phyloP scores from a whole-genome alignment of 2,329 filamentous ascomycete genomes.

The Aspergillus costaricaensis region DNA sequence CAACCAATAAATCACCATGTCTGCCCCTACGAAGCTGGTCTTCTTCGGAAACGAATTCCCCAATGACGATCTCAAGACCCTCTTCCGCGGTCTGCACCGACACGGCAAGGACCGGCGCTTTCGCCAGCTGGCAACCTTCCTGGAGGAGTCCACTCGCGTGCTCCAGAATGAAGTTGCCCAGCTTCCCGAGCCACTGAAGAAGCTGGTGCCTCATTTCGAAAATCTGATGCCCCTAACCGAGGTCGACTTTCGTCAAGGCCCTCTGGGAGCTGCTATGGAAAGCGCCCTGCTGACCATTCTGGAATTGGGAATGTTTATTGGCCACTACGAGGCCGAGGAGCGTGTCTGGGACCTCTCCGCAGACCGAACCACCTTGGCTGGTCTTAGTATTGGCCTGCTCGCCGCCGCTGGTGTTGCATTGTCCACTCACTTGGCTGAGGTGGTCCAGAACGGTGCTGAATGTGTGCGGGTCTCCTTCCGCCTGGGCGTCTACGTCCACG shows the following conservation, averaged over 20 bases:
- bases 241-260: no score
- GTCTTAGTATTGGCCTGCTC: no score
- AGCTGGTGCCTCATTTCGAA: no score
- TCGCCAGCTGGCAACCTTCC: slow-evolving; percentile 43
- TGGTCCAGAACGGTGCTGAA: slow-evolving; percentile 47
- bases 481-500: slow-evolving; percentile 47
- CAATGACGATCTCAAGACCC: slow-evolving; percentile 44
- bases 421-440: slow-evolving; percentile 41
- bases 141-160: slow-evolving; percentile 43
- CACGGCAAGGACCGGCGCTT: slow-evolving; percentile 45
- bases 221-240: no score
- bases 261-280: no score
- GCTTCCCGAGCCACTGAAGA: slow-evolving; percentile 11
- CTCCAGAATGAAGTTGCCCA: slow-evolving; percentile 43
- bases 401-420: slow-evolving; percentile 37
- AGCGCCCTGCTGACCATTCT: no score
- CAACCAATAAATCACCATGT: background rate
- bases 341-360: no score
- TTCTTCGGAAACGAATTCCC: slow-evolving; percentile 55
- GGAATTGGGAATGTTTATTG: no score
- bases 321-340: no score
- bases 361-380: no score
- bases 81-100: slow-evolving; percentile 44
- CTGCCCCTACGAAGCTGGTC: slow-evolving; percentile 33
- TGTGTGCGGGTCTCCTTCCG: slow-evolving; percentile 50